Evolutionary conservation across 495 filamentous ascomycete species (phyloP).

Genomic region (Staphylotrichum tortipilum): DNA sequence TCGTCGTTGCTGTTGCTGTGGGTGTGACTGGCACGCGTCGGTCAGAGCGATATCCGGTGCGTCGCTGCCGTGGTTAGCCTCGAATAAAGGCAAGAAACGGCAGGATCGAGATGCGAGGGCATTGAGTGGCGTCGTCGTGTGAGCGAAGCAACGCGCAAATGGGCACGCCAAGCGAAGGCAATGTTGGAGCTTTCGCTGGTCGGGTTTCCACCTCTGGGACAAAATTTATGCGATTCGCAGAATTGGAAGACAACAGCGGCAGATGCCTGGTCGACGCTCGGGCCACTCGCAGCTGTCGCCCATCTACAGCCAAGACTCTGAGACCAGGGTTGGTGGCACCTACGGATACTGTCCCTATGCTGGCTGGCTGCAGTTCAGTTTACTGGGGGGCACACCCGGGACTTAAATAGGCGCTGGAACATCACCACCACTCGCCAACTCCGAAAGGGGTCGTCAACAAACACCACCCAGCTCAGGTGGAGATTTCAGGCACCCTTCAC

Average conservation of each 20-base stretch:
- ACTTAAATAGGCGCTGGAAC: too few relatives aligned
- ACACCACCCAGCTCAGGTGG: too few relatives aligned
- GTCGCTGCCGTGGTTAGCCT: neutral
- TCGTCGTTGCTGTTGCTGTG: neutral
- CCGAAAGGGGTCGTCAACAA: too few relatives aligned
- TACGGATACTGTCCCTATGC: too few relatives aligned
- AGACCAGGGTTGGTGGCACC: too few relatives aligned
- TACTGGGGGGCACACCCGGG: too few relatives aligned
- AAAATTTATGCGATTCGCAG: slow-evolving; percentile 19
- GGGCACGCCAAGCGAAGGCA: slow-evolving; percentile 10
- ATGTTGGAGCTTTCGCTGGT: slow-evolving; percentile 5
- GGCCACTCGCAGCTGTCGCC: slow-evolving; percentile 5
- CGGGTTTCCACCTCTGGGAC: slow-evolving; percentile 14
- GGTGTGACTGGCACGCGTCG: neutral
- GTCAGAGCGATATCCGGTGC: neutral
- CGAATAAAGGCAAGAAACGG: neutral
- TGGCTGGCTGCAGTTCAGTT: too few relatives aligned
- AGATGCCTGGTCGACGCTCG: slow-evolving; percentile 8
- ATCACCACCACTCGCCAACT: too few relatives aligned
- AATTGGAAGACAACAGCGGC: neutral
- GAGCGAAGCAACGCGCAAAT: slow-evolving; percentile 12
- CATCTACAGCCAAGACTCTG: too few relatives aligned
- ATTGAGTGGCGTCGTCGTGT: neutral
- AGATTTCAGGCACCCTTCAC: too few relatives aligned
- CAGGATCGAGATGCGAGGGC: slow-evolving; percentile 1